These are phyloP conservation scores for Solanum bukasovii DNA, from an alignment of 257 asterid genomes.

Conservation along the genomic window DNA sequence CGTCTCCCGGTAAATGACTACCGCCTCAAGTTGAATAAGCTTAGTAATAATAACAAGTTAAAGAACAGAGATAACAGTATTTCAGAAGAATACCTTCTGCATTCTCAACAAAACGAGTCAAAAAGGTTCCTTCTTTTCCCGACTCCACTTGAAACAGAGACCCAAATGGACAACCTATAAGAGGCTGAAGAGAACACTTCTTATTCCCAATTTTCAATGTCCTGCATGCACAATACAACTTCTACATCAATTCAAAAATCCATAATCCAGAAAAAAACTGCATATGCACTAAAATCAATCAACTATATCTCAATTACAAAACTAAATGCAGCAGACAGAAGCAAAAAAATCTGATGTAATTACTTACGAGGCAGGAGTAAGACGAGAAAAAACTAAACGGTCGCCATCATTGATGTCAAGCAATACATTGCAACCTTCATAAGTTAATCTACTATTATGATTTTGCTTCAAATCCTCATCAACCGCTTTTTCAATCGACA, in stretches of 20 bases:
- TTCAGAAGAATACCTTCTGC: conserved; percentile 38
- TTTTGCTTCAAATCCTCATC: conserved; percentile 4
- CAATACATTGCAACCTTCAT: conserved; percentile 95
- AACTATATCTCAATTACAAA: neutral
- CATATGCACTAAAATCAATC: neutral
- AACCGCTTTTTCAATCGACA: conserved; percentile 23
- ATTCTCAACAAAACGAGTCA: conserved; percentile 44
- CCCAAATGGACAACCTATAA: conserved; percentile 84
- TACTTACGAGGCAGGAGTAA: conserved; percentile 73
- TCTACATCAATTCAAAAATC: neutral
- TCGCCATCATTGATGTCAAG: conserved; percentile 95
- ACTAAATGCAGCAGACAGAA: neutral
- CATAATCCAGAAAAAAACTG: neutral
- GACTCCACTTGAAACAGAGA: conserved; percentile 61
- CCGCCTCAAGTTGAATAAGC: neutral
- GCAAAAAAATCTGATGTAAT: neutral
- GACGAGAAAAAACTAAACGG: conserved; percentile 87
- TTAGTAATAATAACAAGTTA: too few species aligned
- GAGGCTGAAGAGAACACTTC: conserved; percentile 65
- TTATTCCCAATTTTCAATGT: conserved; percentile 76
- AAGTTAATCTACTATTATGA: conserved; percentile 46
- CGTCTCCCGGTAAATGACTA: neutral
- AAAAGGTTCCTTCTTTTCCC: conserved; percentile 59
- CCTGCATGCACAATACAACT: conserved; percentile 23
- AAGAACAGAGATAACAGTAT: neutral